Conservation (phyloP, 2,329 filamentous ascomycete genomes). For the Fusarium palustre region DNA sequence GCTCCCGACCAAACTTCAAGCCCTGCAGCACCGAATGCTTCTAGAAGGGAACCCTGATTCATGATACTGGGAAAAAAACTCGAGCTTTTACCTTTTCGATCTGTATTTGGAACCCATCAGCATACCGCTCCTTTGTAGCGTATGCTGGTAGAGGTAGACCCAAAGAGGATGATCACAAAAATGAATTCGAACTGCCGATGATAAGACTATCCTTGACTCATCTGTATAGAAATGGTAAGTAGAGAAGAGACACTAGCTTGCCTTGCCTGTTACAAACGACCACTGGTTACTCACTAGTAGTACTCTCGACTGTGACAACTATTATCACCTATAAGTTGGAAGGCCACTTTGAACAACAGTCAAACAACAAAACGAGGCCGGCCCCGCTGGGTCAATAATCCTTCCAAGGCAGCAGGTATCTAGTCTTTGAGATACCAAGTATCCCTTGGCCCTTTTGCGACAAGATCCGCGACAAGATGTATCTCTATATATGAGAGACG, state of each 20-base stretch:
- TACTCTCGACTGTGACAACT: neutral
- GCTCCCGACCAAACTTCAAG: conserved; percentile 28
- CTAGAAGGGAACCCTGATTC: conserved; percentile 40
- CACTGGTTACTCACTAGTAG: neutral
- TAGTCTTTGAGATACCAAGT: neutral
- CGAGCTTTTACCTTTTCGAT: neutral
- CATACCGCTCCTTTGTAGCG: conserved; percentile 11
- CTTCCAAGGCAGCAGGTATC: neutral
- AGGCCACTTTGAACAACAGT: neutral
- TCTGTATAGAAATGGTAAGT: neutral
- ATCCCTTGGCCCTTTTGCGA: neutral
- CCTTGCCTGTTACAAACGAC: neutral
- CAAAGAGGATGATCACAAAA: neutral
- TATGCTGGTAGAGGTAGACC: conserved; percentile 11
- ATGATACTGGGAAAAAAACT: conserved; percentile 10
- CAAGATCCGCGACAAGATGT: conserved; percentile 1
- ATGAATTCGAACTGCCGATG: conserved; percentile 4
- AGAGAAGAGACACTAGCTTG: conserved; percentile 16
- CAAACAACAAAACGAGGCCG: neutral
- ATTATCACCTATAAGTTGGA: neutral
- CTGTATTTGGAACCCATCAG: neutral
- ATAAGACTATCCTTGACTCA: conserved; percentile 9
- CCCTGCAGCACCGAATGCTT: conserved; percentile 33
- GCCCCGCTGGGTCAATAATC: neutral
- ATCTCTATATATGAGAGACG: neutral